Evolutionary conservation across 1,284 basidiomycete species (phyloP).

Genomic region (Athelia psychrophila): DNA sequence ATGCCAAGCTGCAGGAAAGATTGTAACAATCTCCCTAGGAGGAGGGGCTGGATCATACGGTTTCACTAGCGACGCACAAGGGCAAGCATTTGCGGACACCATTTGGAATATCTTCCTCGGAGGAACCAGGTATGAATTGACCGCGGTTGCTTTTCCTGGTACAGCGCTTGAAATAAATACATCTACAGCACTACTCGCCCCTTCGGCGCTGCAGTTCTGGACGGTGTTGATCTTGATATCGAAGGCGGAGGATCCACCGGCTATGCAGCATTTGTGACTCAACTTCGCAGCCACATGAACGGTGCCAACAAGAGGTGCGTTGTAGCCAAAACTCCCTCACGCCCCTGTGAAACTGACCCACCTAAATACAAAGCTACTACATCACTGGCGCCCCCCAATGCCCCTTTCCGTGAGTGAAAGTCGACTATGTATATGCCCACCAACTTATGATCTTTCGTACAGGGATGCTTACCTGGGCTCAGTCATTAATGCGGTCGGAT

Average conservation of each 20-base stretch:
- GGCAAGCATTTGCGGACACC: constrained; percentile 49
- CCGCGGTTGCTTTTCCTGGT: too few species aligned
- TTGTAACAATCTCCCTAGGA: constrained; percentile 50
- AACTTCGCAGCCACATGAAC: constrained; percentile 47
- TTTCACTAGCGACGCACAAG: constrained; percentile 53
- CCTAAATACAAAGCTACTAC: constrained; percentile 47
- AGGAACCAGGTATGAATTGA: constrained; percentile 21
- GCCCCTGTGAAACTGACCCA: too few species aligned
- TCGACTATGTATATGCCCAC: too few species aligned
- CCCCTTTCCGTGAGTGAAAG: constrained; percentile 33
- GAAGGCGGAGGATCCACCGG: constrained; percentile 50
- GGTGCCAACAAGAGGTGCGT: constrained; percentile 52
- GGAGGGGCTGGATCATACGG: constrained; percentile 52
- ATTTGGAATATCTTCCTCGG: constrained; percentile 67
- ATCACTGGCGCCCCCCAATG: constrained; percentile 57
- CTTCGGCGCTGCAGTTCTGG: constrained; percentile 60
- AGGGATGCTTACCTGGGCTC: constrained; percentile 45
- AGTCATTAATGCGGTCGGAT: constrained; percentile 47
- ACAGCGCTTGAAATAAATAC: too few species aligned
- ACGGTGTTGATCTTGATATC: constrained; percentile 68
- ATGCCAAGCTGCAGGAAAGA: constrained; percentile 63
- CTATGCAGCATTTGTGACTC: constrained; percentile 58
- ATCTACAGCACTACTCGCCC: constrained; percentile 55
- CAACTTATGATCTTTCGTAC: too few species aligned
- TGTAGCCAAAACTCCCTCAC: too few species aligned